Evolutionary conservation across 352 stramenopile genomes (phyloP).

Genomic region (Globisporangium barbulae): DNA sequence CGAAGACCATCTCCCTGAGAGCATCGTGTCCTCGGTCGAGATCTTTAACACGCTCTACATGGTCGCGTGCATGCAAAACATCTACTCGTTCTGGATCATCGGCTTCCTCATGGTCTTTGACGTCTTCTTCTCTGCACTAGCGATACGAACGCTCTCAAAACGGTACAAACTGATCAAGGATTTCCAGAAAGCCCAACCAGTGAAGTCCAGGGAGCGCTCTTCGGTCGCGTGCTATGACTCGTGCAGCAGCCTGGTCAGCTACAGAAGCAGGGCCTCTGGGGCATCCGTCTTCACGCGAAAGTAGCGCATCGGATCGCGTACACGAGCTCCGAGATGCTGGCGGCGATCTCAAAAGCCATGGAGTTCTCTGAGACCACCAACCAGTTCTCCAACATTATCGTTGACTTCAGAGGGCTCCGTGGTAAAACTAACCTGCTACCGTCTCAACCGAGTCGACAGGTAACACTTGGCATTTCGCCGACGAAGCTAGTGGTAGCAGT

Average conservation of each 20-base stretch:
- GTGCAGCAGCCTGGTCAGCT: not conserved
- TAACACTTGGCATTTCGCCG: not conserved
- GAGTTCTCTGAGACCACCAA: not conserved
- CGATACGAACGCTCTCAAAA: not conserved
- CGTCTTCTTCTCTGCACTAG: not conserved
- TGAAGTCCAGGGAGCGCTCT: not conserved
- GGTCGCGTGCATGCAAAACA: conserved; percentile 17
- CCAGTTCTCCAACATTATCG: not conserved
- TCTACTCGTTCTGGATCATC: conserved; percentile 3
- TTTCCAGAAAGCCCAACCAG: not conserved
- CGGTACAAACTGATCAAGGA: not conserved
- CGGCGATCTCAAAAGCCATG: not conserved
- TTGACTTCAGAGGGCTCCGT: not conserved
- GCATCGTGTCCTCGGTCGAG: conserved; percentile 33
- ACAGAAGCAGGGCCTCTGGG: not conserved
- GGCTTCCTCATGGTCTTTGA: conserved; percentile 4
- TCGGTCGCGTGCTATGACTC: not conserved
- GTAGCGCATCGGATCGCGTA: not conserved
- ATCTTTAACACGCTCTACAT: conserved; percentile 38
- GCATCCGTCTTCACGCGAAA: not conserved
- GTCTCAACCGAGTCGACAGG: not conserved
- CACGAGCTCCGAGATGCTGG: not conserved
- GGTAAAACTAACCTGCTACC: not conserved
- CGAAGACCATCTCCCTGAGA: conserved; percentile 30
- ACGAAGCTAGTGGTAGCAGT: not conserved